Evolutionary conservation across 192 early-diverging fungal genomes (phyloP).

Genomic region (Phycomyces nitens): DNA sequence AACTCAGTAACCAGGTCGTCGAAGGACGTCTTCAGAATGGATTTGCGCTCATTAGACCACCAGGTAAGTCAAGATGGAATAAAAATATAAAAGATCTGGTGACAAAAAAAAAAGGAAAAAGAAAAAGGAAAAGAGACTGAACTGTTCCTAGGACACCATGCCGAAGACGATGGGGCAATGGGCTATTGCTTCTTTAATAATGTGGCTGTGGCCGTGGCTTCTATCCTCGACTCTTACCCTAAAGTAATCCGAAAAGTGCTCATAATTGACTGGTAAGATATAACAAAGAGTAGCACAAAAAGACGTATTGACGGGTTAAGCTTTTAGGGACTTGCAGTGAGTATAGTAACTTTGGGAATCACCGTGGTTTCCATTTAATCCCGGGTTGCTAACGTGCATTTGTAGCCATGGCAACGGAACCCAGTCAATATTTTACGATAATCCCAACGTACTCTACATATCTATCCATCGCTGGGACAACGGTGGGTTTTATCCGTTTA

Average conservation of each 20-base stretch:
- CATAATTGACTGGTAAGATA: conserved; percentile 69
- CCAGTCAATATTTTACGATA: conserved; percentile 66
- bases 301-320: background rate
- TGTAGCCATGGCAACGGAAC: conserved; percentile 67
- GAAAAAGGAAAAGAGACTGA: background rate
- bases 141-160: conserved; percentile 57
- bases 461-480: conserved; percentile 74
- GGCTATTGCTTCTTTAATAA: conserved; percentile 82
- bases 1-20: conserved; percentile 48
- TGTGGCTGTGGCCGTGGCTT: conserved; percentile 65
- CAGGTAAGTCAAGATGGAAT: conserved; percentile 32
- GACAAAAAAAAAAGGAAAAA: background rate
- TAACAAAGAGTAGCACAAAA: background rate
- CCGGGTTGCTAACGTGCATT: background rate
- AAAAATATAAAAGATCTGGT: conserved; percentile 3
- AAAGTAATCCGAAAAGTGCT: conserved; percentile 53
- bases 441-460: conserved; percentile 70
- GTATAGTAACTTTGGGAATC: too few relatives aligned
- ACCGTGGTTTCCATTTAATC: too few relatives aligned
- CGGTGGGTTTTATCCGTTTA: conserved; percentile 66
- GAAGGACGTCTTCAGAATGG: conserved; percentile 57
- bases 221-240: conserved; percentile 46
- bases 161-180: conserved; percentile 62
- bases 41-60: conserved; percentile 70
- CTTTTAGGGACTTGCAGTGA: background rate